Evolutionary conservation across 2,329 filamentous ascomycete species (phyloP).

Genomic region (Pestalotiopsis sp.): DNA sequence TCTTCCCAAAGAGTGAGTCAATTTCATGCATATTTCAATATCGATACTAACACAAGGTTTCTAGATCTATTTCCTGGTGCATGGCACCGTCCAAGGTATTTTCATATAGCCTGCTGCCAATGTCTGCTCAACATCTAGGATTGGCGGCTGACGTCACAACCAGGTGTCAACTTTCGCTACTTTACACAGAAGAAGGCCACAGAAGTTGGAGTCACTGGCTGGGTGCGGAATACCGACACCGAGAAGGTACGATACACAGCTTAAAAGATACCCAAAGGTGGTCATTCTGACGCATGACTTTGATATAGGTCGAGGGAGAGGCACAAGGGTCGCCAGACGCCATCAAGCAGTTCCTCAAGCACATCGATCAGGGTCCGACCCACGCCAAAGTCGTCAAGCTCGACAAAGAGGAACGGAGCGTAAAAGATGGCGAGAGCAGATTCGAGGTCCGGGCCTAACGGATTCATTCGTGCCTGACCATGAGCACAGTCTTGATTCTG

Average conservation of each 20-base stretch:
- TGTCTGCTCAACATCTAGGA: constrained; percentile 6
- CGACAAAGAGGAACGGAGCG: constrained; percentile 66
- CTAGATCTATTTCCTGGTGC: constrained; percentile 64
- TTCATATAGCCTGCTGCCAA: neutral
- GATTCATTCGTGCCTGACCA: neutral
- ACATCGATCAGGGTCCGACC: constrained; percentile 74
- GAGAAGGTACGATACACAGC: constrained; percentile 47
- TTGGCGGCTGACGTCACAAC: constrained; percentile 19
- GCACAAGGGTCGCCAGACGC: constrained; percentile 73
- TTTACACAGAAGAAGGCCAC: constrained; percentile 56
- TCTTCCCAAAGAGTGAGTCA: constrained; percentile 35
- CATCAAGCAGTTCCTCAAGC: constrained; percentile 71
- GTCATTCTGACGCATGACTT: constrained; percentile 13
- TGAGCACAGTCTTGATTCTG: neutral
- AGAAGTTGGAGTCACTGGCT: constrained; percentile 56
- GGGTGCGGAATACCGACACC: constrained; percentile 61
- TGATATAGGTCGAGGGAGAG: constrained; percentile 79
- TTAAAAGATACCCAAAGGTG: neutral
- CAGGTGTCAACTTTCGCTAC: constrained; percentile 60
- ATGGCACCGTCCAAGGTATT: constrained; percentile 72
- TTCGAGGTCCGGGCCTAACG: constrained; percentile 55
- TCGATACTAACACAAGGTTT: neutral
- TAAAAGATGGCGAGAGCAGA: constrained; percentile 65
- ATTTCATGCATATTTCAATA: too few species aligned
- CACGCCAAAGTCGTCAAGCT: constrained; percentile 74